These are phyloP conservation scores for Strigomonas oncopelti DNA, from an alignment of 208 protist genomes.

Conservation along the genomic window DNA sequence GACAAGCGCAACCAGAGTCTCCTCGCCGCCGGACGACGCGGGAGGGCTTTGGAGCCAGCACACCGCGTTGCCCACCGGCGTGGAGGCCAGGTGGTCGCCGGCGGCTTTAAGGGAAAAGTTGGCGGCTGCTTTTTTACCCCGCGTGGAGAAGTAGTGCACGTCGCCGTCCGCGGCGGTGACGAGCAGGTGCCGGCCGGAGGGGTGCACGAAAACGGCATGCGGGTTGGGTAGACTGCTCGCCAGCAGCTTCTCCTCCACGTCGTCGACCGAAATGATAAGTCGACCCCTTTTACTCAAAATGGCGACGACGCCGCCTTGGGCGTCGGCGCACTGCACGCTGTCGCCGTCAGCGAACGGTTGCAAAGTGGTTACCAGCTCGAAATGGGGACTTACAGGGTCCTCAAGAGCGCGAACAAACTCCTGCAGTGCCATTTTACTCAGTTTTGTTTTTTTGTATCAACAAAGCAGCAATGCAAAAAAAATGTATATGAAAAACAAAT, in stretches of 20 bases:
- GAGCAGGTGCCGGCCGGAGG: constrained; percentile 41
- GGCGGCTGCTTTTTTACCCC: constrained; percentile 7
- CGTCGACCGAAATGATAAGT: constrained; percentile 38
- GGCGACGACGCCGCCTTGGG: constrained; percentile 57
- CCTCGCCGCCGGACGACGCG: not conserved
- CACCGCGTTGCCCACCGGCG: not conserved
- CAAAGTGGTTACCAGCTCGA: constrained; percentile 27
- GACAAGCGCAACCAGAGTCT: not conserved
- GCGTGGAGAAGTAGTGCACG: constrained; percentile 42
- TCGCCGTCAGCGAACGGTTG: constrained; percentile 26
- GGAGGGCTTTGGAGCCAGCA: not conserved
- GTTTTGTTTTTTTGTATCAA: not conserved
- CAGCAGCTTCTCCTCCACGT: constrained; percentile 12
- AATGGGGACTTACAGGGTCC: constrained; percentile 19
- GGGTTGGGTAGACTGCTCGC: constrained; percentile 46
- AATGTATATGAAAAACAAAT: too few relatives aligned
- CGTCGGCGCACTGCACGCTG: constrained; percentile 44
- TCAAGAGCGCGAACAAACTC: not conserved
- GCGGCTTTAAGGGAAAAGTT: not conserved
- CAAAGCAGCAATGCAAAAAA: not conserved
- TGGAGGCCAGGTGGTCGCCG: not conserved
- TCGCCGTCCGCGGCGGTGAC: constrained; percentile 56
- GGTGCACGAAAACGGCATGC: constrained; percentile 69
- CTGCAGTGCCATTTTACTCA: not conserved
- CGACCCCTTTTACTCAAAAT: constrained; percentile 38